Base-by-base conservation (phyloP, 352 stramenopile species). In the Phytophthora colocasiae region DNA sequence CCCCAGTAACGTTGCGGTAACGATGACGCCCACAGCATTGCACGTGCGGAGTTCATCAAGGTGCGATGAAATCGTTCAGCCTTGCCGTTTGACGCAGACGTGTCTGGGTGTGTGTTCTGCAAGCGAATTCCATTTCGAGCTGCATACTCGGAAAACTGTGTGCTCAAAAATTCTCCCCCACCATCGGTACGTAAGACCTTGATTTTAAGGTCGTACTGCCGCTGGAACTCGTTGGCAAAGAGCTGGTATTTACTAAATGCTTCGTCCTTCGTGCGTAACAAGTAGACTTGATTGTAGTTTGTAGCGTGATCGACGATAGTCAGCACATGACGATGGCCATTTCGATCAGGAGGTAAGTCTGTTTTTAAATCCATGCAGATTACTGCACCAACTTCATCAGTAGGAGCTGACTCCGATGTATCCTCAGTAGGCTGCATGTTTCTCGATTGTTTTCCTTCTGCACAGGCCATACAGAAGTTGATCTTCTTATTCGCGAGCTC, bases 331-430 rank as follows among this genome's bases (percentile, higher is more conserved):
- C 49, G 55, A 44, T 70, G 47, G 0, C 62, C 29, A 5, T 47
- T 51, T 0, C 54, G 34, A n/a, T 70, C 53, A 17, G 39, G 26
- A 2, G 31, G 27, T 0, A 64, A 41, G 7, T 58, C 62, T 5
- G 22, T 47, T 8, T 69, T 64, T 4, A 64, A 24, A 24, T 60
- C 62, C 32, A 59, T 60, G 10, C 19, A 59, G 7, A 69, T 56
- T n/a, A 59, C 47, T 6, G 53, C 47, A 19, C 62, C 46, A 7
- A 38, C 7, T 32, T 64, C 39, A 14, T 64, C 53, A 5, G 62
- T 69, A 0, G 47, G 46, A 5, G 53, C 53, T 1, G 47, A 69
- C 8, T 46, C 53, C 0, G 62, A 64, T 0, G 62, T 63, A 27
- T 64, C 51, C 24, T 56, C 6, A 3, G 2, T 11, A 0, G 59